phyloP scores from a whole-genome alignment of 768 basidiomycete genomes.

The Lentinus tigrinus region DNA sequence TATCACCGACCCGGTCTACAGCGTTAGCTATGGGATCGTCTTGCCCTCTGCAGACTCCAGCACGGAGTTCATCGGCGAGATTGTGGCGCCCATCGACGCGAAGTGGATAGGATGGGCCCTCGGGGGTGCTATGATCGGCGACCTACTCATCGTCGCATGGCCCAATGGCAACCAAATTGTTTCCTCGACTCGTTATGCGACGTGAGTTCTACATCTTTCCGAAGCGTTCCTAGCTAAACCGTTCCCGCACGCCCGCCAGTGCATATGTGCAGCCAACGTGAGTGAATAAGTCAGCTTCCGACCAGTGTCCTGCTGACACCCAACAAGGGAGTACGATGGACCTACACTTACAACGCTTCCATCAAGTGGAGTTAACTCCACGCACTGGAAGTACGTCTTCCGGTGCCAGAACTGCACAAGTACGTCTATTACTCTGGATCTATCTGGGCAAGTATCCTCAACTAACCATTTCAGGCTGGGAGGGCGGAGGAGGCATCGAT shows the following conservation, averaged over 20 bases:
- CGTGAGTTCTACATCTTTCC: slow-evolving; percentile 36
- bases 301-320: neutral
- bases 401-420: slow-evolving; percentile 66
- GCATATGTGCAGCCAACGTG: slow-evolving; percentile 53
- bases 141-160: slow-evolving; percentile 62
- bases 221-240: neutral
- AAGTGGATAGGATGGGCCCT: slow-evolving; percentile 58
- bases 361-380: slow-evolving; percentile 50
- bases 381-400: slow-evolving; percentile 69
- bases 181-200: slow-evolving; percentile 49
- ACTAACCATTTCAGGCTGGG: slow-evolving; percentile 34
- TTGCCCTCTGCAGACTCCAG: slow-evolving; percentile 49
- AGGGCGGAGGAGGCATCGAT: slow-evolving; percentile 37
- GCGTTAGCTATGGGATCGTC: slow-evolving; percentile 45
- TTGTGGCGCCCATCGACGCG: slow-evolving; percentile 53
- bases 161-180: slow-evolving; percentile 53
- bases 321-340: slow-evolving; percentile 43
- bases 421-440: slow-evolving; percentile 27
- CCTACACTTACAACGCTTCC: slow-evolving; percentile 54
- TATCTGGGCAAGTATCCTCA: neutral
- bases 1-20: slow-evolving; percentile 31
- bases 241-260: slow-evolving; percentile 26
- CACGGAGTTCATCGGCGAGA: slow-evolving; percentile 62
- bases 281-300: slow-evolving; percentile 10
- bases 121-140: slow-evolving; percentile 53